A percentile compares a stretch with the other conserved stretches of the same genome.
phyloP scores from a whole-genome alignment of 257 asterid genomes.

The Rhazya stricta region DNA sequence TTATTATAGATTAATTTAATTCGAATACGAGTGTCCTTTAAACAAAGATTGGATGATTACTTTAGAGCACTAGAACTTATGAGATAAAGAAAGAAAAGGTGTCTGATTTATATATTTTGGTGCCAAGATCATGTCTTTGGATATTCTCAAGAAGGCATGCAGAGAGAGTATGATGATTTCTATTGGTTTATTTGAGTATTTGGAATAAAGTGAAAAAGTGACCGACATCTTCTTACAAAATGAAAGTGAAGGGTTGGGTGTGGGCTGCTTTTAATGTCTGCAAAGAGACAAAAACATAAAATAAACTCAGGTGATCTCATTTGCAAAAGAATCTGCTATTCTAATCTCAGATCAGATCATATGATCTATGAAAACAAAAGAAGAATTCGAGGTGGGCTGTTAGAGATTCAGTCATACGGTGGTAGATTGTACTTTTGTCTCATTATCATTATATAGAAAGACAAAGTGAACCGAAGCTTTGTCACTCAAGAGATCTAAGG shows the following conservation, averaged over 20 bases:
- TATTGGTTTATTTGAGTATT: slow-evolving; percentile 35
- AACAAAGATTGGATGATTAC: neutral
- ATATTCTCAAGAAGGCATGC: slow-evolving; percentile 2
- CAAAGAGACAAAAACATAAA: neutral
- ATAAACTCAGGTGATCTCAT: slow-evolving; percentile 14
- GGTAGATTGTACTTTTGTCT: slow-evolving; percentile 72
- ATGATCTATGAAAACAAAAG: slow-evolving; percentile 13
- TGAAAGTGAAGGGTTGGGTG: slow-evolving; percentile 47
- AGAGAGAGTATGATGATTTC: slow-evolving; percentile 14
- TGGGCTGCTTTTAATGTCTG: slow-evolving; percentile 14
- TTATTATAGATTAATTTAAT: too few relatives aligned
- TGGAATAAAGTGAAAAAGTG: slow-evolving; percentile 88
- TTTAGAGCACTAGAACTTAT: neutral
- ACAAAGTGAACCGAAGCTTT: slow-evolving; percentile 56
- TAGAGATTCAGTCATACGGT: slow-evolving; percentile 45
- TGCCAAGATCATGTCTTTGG: slow-evolving; percentile 12
- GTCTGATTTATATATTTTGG: neutral
- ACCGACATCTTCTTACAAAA: slow-evolving; percentile 62
- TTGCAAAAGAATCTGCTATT: neutral
- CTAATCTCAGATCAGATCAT: slow-evolving; percentile 19
- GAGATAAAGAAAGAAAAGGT: slow-evolving; percentile 1
- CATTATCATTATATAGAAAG: slow-evolving; percentile 48
- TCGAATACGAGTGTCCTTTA: too few relatives aligned
- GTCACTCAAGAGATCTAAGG: slow-evolving; percentile 66
- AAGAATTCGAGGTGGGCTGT: slow-evolving; percentile 4